These are phyloP conservation scores for Solanum sejunctum DNA, from an alignment of 257 asterid genomes.

Conservation along the genomic window DNA sequence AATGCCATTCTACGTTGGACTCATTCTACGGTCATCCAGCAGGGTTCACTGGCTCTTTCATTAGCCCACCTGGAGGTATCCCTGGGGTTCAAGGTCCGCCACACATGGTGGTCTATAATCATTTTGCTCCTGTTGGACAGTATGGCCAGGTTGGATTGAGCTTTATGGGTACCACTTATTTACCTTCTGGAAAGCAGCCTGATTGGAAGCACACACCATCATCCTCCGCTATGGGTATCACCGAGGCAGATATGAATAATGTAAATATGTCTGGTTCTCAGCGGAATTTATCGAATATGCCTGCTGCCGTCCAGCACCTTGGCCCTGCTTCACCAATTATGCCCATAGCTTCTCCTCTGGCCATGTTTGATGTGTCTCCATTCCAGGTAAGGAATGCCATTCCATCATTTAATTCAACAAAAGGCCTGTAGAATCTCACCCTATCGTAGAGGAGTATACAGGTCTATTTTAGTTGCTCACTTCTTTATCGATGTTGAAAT, in stretches of 20 bases:
- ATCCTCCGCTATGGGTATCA: constrained; percentile 37
- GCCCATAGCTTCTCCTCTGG: constrained; percentile 74
- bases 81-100: constrained; percentile 92
- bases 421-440: background rate
- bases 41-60: constrained; percentile 71
- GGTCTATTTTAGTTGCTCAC: background rate
- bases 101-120: constrained; percentile 95
- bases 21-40: constrained; percentile 78
- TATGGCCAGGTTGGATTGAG: constrained; percentile 96
- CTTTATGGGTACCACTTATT: constrained; percentile 89
- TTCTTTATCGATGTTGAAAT: background rate
- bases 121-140: constrained; percentile 96
- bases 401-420: background rate
- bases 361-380: constrained; percentile 80
- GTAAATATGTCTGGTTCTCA: constrained; percentile 40
- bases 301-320: constrained; percentile 62
- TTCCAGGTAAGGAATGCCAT: constrained; percentile 56
- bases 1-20: constrained; percentile 69
- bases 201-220: constrained; percentile 73
- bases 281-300: constrained; percentile 41
- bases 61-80: constrained; percentile 69
- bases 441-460: background rate
- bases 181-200: constrained; percentile 86
- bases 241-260: constrained; percentile 52
- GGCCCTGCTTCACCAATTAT: constrained; percentile 82